A percentile compares a stretch with the other conserved stretches of the same genome.
These are phyloP conservation scores for Buddleja alternifolia DNA, from an alignment of 257 asterid species.

Conservation along the genomic window DNA sequence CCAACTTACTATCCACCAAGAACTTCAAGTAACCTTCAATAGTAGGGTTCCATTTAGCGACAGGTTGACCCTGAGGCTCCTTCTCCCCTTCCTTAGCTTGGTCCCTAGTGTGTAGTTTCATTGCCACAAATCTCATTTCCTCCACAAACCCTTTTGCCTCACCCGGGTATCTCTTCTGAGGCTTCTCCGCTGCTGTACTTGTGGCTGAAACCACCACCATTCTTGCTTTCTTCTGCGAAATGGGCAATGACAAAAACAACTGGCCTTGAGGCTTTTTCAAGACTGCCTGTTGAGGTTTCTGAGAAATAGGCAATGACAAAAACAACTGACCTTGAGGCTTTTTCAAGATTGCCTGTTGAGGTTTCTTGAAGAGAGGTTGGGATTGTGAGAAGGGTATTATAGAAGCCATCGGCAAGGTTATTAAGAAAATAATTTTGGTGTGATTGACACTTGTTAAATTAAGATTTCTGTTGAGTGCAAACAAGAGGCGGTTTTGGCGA, in stretches of 20 bases:
- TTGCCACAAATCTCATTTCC: constrained; percentile 97
- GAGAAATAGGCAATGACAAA: constrained; percentile 41
- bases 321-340: constrained; percentile 35
- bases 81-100: constrained; percentile 92
- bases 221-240: constrained; percentile 47
- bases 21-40: constrained; percentile 89
- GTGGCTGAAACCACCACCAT: constrained; percentile 55
- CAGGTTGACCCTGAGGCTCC: constrained; percentile 72
- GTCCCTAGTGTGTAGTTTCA: constrained; percentile 85
- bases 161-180: constrained; percentile 69
- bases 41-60: constrained; percentile 77
- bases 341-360: constrained; percentile 38
- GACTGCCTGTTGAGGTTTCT: no score
- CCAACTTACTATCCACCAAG: constrained; percentile 90
- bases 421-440: not conserved
- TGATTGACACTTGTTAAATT: constrained; percentile 37
- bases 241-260: no score
- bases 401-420: constrained; percentile 66
- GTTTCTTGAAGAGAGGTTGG: constrained; percentile 45
- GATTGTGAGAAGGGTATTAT: constrained; percentile 63
- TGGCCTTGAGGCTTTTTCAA: no score
- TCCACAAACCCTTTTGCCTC: constrained; percentile 92
- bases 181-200: constrained; percentile 62
- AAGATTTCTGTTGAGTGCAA: constrained; percentile 37
- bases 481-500: no score